Evolutionary conservation across 1,284 basidiomycete species (phyloP), one percentile per base, ranked within the genome.

Genomic region (Trichosporon sp.): DNA sequence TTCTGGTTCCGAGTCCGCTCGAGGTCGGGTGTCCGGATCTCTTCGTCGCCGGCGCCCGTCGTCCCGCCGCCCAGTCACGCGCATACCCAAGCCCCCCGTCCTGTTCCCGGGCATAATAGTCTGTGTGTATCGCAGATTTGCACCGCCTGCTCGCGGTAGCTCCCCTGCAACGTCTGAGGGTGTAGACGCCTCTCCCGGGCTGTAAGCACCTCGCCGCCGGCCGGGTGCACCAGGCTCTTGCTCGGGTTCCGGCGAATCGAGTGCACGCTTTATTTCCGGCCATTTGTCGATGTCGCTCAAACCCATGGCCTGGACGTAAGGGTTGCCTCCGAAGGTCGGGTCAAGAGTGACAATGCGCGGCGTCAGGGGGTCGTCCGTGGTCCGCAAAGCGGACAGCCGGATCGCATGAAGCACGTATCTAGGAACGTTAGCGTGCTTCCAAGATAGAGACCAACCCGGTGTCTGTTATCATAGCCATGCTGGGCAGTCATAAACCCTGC

Each of bases 381-480:
- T 89, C 69, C 93, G 90, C n/a, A 97, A 86, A 77, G 95, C 93
- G 21, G 90, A 89, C 32, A 97, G 85, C 3, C 93, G 90, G 12
- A 96, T 86, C 74, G 87, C 88, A 78, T 96, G 94, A 7, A 95
- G 90, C 58, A 95, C 86, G 80, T 90, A 95, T 74, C 94, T 96
- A 75, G 1, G 3, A 12, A 58, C 2, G 31, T 63, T 21, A 68
- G 65, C 21, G n/a, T n/a, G n/a, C n/a, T n/a, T n/a, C n/a, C n/a
- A n/a, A n/a, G n/a, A n/a, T n/a, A n/a, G n/a, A n/a, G n/a, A 72
- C 79, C 70, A 64, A 83, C 81, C 72, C 74, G 25, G 75, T 68
- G 74, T 83, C 80, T n/a, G 77, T 73, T 38, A 83, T 81, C 77
- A 83, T 77, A 6, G 81, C 77, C 81, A 83, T 83, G 56, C 72